Conservation (phyloP, 2,329 filamentous ascomycete species). For the Graphium sp. region DNA sequence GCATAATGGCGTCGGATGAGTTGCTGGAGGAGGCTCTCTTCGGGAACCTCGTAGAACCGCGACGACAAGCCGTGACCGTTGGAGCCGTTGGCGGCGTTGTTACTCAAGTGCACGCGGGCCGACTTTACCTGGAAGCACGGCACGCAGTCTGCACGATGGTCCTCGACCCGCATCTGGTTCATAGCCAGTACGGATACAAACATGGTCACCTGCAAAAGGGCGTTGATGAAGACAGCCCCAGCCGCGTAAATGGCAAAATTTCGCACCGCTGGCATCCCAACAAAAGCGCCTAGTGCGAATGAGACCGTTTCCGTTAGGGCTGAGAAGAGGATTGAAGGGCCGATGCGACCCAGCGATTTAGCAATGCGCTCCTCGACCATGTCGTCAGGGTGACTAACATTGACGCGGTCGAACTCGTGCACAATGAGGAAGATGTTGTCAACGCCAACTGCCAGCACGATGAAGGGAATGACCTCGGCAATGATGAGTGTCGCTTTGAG, state of each 20-base stretch:
- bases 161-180: slow-evolving; percentile 83
- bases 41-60: slow-evolving; percentile 56
- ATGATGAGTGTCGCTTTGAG: slow-evolving; percentile 96
- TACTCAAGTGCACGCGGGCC: slow-evolving; percentile 48
- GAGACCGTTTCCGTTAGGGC: slow-evolving; percentile 89
- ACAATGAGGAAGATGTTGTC: slow-evolving; percentile 99
- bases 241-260: slow-evolving; percentile 97
- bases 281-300: slow-evolving; percentile 82
- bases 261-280: slow-evolving; percentile 92
- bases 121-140: slow-evolving; percentile 73
- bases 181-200: slow-evolving; percentile 83
- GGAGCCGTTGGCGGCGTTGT: slow-evolving; percentile 24
- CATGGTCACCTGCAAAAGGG: slow-evolving; percentile 91
- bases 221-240: slow-evolving; percentile 92
- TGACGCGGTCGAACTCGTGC: slow-evolving; percentile 92
- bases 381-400: slow-evolving; percentile 78
- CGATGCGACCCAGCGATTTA: slow-evolving; percentile 85
- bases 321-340: slow-evolving; percentile 87
- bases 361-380: slow-evolving; percentile 74
- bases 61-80: slow-evolving; percentile 38
- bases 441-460: slow-evolving; percentile 89
- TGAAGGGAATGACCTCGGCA: slow-evolving; percentile 93
- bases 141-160: slow-evolving; percentile 76
- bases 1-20: slow-evolving; percentile 89
- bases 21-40: slow-evolving; percentile 67